Evolutionary conservation across 192 early-diverging fungal genomes (phyloP).

Genomic region (Coemansia sp.): DNA sequence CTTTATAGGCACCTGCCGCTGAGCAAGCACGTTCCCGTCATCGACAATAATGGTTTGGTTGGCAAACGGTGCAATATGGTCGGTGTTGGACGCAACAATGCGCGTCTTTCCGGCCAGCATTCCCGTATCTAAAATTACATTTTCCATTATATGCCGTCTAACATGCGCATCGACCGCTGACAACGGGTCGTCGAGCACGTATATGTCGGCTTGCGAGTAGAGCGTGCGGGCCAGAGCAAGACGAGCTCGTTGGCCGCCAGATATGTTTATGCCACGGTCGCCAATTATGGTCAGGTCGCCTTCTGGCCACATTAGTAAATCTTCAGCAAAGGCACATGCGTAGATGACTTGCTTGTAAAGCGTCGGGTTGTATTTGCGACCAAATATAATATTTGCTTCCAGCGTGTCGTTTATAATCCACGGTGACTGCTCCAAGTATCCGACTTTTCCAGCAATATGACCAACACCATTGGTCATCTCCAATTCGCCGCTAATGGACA

Average conservation of each 20-base stretch:
- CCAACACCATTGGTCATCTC: slow-evolving; percentile 39
- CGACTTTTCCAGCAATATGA: slow-evolving; percentile 18
- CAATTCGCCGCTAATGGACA: slow-evolving; percentile 61
- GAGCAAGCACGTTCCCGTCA: slow-evolving; percentile 31
- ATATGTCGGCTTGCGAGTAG: slow-evolving; percentile 68
- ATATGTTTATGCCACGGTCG: slow-evolving; percentile 69
- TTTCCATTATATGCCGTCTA: slow-evolving; percentile 63
- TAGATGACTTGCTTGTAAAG: slow-evolving; percentile 64
- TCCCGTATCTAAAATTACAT: slow-evolving; percentile 54
- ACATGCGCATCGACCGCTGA: slow-evolving; percentile 68
- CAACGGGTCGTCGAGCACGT: slow-evolving; percentile 71
- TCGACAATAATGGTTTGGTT: slow-evolving; percentile 26
- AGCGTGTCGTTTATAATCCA: slow-evolving; percentile 57
- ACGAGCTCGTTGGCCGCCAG: slow-evolving; percentile 70
- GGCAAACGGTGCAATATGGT: slow-evolving; percentile 21
- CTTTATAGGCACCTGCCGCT: slow-evolving; percentile 36
- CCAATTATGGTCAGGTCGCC: slow-evolving; percentile 72
- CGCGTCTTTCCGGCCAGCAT: slow-evolving; percentile 57
- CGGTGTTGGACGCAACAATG: slow-evolving; percentile 42
- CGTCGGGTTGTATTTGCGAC: slow-evolving; percentile 57
- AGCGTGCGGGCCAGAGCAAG: slow-evolving; percentile 65
- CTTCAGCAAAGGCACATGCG: slow-evolving; percentile 62
- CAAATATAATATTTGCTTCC: slow-evolving; percentile 82
- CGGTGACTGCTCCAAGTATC: slow-evolving; percentile 25
- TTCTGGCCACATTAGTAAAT: slow-evolving; percentile 61